Conservation (phyloP, 2,329 filamentous ascomycete species). For the Plenodomus biglobosus region DNA sequence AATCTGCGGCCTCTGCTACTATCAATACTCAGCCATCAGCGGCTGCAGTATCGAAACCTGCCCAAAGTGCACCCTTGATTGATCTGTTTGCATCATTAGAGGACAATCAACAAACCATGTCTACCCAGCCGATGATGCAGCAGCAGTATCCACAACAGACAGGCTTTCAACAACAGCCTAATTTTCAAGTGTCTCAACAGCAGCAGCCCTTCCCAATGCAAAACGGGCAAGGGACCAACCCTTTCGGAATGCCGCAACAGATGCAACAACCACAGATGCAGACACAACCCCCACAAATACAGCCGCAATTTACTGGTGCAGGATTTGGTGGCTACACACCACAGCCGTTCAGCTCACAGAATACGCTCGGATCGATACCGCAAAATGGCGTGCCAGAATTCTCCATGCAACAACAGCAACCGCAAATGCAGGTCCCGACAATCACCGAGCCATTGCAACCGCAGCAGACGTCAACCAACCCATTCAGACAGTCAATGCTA, state of each 20-base stretch:
- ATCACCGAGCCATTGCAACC: conserved; percentile 51
- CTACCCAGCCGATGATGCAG: conserved; percentile 37
- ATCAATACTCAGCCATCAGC: conserved; percentile 26
- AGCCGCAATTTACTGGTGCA: conserved; percentile 68
- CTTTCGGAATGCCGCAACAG: conserved; percentile 76
- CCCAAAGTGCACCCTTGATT: conserved; percentile 34
- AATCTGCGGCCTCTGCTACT: conserved; percentile 30
- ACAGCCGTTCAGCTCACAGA: conserved; percentile 56
- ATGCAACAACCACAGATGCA: conserved; percentile 57
- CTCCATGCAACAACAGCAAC: conserved; percentile 42
- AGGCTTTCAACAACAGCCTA: conserved; percentile 22
- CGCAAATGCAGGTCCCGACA: conserved; percentile 32
- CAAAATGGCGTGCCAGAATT: conserved; percentile 54
- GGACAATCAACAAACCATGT: conserved; percentile 43
- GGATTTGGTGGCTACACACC: conserved; percentile 82
- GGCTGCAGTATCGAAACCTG: conserved; percentile 19
- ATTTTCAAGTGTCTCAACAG: conserved; percentile 20
- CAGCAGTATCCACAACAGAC: conserved; percentile 49
- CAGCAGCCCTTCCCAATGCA: conserved; percentile 58
- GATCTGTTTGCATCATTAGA: conserved; percentile 38
- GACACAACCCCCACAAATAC: conserved; percentile 48
- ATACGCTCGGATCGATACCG: conserved; percentile 51
- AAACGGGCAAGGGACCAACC: conserved; percentile 71
- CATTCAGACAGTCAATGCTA: conserved; percentile 91
- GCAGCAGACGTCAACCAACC: conserved; percentile 71